These are phyloP conservation scores for Aspergillus campestris DNA, from an alignment of 495 filamentous ascomycete species.

Conservation along the genomic window DNA sequence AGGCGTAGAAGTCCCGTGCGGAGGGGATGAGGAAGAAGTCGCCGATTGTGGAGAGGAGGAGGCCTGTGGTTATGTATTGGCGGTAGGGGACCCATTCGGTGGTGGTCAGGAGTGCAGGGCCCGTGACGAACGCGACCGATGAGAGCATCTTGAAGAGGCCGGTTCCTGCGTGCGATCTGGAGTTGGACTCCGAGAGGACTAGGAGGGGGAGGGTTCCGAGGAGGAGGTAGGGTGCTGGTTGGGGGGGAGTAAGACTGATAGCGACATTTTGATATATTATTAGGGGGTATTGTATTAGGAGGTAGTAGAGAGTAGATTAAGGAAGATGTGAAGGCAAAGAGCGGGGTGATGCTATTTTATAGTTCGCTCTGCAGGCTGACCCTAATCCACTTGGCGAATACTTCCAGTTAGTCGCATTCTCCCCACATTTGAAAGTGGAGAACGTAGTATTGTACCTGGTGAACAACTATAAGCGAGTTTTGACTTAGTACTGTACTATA, in stretches of 20 bases:
- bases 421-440: no score
- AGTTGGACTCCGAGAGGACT: constrained; percentile 11
- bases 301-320: no score
- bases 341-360: no score
- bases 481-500: no score
- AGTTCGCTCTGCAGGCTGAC: no score
- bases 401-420: no score
- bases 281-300: no score
- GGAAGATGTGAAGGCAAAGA: no score
- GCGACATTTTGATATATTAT: no score
- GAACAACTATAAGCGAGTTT: no score
- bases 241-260: constrained; percentile 1
- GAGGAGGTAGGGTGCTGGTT: constrained; percentile 4
- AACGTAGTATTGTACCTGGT: no score
- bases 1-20: constrained; percentile 7
- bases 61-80: background rate
- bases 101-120: constrained; percentile 10
- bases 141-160: constrained; percentile 19
- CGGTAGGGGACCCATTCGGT: constrained; percentile 9
- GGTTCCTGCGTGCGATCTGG: constrained; percentile 9
- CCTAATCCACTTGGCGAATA: no score
- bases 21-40: constrained; percentile 14
- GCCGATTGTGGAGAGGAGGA: constrained; percentile 7
- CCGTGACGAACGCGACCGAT: constrained; percentile 12
- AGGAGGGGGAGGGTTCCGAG: constrained; percentile 8